Evolutionary conservation across 2,329 filamentous ascomycete genomes (phyloP).

Genomic region (Nigrospora osmanthi): DNA sequence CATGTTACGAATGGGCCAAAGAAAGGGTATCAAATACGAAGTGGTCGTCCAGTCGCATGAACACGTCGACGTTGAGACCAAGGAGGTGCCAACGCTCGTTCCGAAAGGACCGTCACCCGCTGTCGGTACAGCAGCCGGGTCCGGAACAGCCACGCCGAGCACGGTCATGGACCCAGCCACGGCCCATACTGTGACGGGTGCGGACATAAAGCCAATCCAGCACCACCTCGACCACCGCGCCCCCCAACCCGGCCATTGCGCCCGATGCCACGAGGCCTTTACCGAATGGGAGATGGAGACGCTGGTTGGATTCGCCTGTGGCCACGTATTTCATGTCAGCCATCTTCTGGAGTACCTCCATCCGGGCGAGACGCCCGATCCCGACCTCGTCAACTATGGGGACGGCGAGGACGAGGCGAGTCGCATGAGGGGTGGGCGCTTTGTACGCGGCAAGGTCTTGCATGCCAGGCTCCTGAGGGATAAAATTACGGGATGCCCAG

Average conservation of each 20-base stretch:
- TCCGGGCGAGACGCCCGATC: slow-evolving; percentile 36
- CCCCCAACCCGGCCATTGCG: slow-evolving; percentile 48
- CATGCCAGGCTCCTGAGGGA: slow-evolving; percentile 73
- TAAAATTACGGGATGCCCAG: slow-evolving; percentile 58
- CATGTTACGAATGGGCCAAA: slow-evolving; percentile 69
- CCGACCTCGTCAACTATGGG: slow-evolving; percentile 28
- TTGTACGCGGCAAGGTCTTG: slow-evolving; percentile 80
- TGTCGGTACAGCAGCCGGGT: slow-evolving; percentile 10
- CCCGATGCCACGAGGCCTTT: slow-evolving; percentile 48
- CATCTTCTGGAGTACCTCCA: slow-evolving; percentile 56
- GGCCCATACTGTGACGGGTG: slow-evolving; percentile 4
- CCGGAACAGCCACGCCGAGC: slow-evolving; percentile 10
- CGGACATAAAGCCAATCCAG: slow-evolving; percentile 15
- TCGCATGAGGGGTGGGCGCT: slow-evolving; percentile 41
- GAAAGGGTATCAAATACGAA: slow-evolving; percentile 84
- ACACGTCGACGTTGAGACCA: slow-evolving; percentile 34
- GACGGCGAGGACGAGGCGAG: slow-evolving; percentile 32
- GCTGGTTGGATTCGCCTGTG: slow-evolving; percentile 72
- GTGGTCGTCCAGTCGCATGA: slow-evolving; percentile 42
- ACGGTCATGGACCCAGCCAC: slow-evolving; percentile 6
- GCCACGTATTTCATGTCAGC: slow-evolving; percentile 71
- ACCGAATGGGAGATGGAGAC: slow-evolving; percentile 60
- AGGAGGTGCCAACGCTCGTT: slow-evolving; percentile 25
- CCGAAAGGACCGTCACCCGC: slow-evolving; percentile 8
- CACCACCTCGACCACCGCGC: slow-evolving; percentile 20